A percentile compares a stretch with the other conserved stretches of the same genome.
Evolutionary conservation across 345 rosid genomes (phyloP).

Genomic region (Rubroshorea leprosula): DNA sequence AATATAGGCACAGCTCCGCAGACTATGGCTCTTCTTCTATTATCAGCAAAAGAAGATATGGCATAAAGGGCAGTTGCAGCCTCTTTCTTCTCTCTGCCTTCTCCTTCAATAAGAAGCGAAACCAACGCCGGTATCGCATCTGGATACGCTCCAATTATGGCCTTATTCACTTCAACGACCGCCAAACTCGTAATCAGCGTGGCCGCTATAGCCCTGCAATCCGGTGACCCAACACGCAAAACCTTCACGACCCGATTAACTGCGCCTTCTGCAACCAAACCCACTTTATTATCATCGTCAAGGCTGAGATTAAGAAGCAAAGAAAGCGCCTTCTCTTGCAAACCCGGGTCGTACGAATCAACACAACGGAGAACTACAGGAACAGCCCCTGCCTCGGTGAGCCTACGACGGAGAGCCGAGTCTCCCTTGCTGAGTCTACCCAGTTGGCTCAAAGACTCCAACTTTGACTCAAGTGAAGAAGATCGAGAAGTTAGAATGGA

Average conservation of each 20-base stretch:
- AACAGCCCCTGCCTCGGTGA: slow-evolving; percentile 82
- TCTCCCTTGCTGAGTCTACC: slow-evolving; percentile 57
- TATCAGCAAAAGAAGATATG: slow-evolving; percentile 66
- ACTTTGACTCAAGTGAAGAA: slow-evolving; percentile 36
- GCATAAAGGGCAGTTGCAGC: slow-evolving; percentile 86
- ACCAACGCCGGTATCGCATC: slow-evolving; percentile 59
- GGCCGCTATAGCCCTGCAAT: slow-evolving; percentile 77
- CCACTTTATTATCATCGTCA: slow-evolving; percentile 91
- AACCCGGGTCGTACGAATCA: slow-evolving; percentile 30
- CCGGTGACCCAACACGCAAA: slow-evolving; percentile 50
- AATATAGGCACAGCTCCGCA: slow-evolving; percentile 69
- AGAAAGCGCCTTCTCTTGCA: slow-evolving; percentile 71
- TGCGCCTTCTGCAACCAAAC: slow-evolving; percentile 91
- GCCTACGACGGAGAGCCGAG: slow-evolving; percentile 54
- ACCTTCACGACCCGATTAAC: slow-evolving; percentile 52
- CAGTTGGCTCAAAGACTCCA: slow-evolving; percentile 56
- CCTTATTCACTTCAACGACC: slow-evolving; percentile 92
- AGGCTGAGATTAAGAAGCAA: slow-evolving; percentile 82
- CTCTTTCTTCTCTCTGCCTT: slow-evolving; percentile 71
- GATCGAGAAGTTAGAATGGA: slow-evolving; percentile 49
- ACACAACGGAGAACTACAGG: slow-evolving; percentile 60
- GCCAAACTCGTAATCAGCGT: slow-evolving; percentile 85
- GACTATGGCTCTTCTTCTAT: slow-evolving; percentile 57
- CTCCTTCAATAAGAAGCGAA: slow-evolving; percentile 49
- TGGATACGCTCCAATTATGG: slow-evolving; percentile 79